These are phyloP conservation scores for Suhomyces taliae DNA, from an alignment of 1,139 yeast genomes.

Conservation along the genomic window DNA sequence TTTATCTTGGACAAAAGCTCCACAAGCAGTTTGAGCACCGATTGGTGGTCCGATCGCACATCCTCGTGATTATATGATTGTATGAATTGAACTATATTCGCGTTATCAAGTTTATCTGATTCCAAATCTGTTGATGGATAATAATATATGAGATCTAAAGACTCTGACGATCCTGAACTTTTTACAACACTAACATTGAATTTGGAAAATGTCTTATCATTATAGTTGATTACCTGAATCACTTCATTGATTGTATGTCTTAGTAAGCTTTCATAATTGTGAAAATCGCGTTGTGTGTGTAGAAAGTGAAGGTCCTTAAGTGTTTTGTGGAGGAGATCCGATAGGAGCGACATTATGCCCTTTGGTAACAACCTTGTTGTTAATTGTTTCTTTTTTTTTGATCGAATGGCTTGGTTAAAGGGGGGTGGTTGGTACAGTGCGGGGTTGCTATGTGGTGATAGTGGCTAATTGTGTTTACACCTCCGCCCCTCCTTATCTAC, in stretches of 20 bases:
- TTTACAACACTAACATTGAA: constrained; percentile 8
- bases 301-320: constrained; percentile 25
- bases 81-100: constrained; percentile 18
- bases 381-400: too few species aligned
- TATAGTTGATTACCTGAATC: constrained; percentile 18
- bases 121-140: not conserved
- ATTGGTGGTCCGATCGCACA: not conserved
- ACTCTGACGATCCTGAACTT: not conserved
- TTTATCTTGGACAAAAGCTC: constrained; percentile 15
- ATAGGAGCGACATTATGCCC: not conserved
- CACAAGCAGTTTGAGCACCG: constrained; percentile 4
- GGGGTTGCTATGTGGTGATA: too few species aligned
- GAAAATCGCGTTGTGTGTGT: constrained; percentile 14
- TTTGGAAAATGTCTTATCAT: constrained; percentile 14
- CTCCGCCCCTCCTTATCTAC: too few species aligned
- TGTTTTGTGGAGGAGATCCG: constrained; percentile 23
- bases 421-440: too few species aligned
- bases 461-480: too few species aligned
- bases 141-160: not conserved
- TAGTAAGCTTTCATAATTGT: constrained; percentile 20
- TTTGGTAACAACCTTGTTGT: too few species aligned
- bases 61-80: constrained; percentile 10
- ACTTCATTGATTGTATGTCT: constrained; percentile 16
- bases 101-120: not conserved
- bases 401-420: too few species aligned